Evolutionary conservation across 2,329 filamentous ascomycete species (phyloP).

Genomic region (Nigrospora osmanthi): DNA sequence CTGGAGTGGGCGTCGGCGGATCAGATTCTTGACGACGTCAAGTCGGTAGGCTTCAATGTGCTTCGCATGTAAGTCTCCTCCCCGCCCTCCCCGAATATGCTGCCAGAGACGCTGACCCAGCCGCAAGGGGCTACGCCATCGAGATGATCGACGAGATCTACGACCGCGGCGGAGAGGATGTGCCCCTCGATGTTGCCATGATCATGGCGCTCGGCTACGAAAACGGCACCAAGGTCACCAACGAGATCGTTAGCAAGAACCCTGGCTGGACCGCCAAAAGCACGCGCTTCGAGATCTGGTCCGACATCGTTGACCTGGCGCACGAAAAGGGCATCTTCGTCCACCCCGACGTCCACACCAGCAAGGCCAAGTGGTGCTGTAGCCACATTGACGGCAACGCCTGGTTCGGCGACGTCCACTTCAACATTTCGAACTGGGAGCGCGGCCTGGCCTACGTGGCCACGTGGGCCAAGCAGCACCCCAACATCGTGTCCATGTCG

Average conservation of each 20-base stretch:
- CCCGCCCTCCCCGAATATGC: not conserved
- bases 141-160: conserved; percentile 46
- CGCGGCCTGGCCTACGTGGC: conserved; percentile 45
- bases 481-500: conserved; percentile 29
- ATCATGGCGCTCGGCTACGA: conserved; percentile 31
- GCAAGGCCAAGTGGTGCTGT: conserved; percentile 37
- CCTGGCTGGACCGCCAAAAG: conserved; percentile 38
- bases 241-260: conserved; percentile 40
- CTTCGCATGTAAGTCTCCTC: conserved; percentile 32
- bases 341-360: conserved; percentile 31
- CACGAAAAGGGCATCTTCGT: conserved; percentile 26
- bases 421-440: conserved; percentile 44
- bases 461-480: conserved; percentile 30
- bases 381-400: conserved; percentile 39
- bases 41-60: conserved; percentile 45
- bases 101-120: conserved; percentile 2
- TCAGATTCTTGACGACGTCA: conserved; percentile 39
- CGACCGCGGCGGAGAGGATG: conserved; percentile 27
- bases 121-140: conserved; percentile 38
- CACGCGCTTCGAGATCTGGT: conserved; percentile 35
- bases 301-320: conserved; percentile 24
- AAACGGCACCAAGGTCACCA: conserved; percentile 39
- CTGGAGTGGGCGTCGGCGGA: conserved; percentile 43
- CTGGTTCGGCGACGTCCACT: conserved; percentile 49
- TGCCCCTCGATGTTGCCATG: conserved; percentile 28